These are phyloP conservation scores for Raphanus raphanistrum DNA, from an alignment of 345 rosid species.

Conservation along the genomic window DNA sequence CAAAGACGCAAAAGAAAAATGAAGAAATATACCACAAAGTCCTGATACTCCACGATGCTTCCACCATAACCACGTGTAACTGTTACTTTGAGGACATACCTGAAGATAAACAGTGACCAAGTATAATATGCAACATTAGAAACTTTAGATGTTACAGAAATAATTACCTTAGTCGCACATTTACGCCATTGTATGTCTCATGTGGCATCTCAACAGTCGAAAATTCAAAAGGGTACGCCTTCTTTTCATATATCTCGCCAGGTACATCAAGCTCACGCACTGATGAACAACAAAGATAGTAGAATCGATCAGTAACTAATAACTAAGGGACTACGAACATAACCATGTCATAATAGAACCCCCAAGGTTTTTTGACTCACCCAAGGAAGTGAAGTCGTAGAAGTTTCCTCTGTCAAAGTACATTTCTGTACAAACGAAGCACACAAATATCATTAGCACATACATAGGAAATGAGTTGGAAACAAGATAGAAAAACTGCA, in stretches of 20 bases:
- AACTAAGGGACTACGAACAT: background rate
- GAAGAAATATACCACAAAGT: conserved; percentile 66
- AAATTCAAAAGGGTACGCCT: conserved; percentile 88
- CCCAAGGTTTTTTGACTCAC: conserved; percentile 48
- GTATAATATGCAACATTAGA: background rate
- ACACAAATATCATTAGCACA: background rate
- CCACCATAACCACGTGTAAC: conserved; percentile 88
- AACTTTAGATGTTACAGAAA: background rate
- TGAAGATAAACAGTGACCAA: conserved; percentile 33
- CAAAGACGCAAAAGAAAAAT: background rate
- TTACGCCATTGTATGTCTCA: conserved; percentile 89
- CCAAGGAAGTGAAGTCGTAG: conserved; percentile 95
- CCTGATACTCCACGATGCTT: conserved; percentile 90
- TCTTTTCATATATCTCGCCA: conserved; percentile 88
- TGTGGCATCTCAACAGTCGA: conserved; percentile 96
- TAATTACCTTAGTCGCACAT: conserved; percentile 85
- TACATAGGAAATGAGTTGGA: background rate
- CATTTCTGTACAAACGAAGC: conserved; percentile 62
- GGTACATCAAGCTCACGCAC: conserved; percentile 98
- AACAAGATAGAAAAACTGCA: conserved; percentile 9
- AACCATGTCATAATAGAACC: conserved; percentile 12
- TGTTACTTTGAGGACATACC: conserved; percentile 95
- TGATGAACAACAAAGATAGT: conserved; percentile 38
- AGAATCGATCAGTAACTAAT: background rate
- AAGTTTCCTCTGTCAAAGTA: conserved; percentile 91